These are phyloP conservation scores for Termitomyces sp. DNA, from an alignment of 768 basidiomycete species.

Conservation along the genomic window DNA sequence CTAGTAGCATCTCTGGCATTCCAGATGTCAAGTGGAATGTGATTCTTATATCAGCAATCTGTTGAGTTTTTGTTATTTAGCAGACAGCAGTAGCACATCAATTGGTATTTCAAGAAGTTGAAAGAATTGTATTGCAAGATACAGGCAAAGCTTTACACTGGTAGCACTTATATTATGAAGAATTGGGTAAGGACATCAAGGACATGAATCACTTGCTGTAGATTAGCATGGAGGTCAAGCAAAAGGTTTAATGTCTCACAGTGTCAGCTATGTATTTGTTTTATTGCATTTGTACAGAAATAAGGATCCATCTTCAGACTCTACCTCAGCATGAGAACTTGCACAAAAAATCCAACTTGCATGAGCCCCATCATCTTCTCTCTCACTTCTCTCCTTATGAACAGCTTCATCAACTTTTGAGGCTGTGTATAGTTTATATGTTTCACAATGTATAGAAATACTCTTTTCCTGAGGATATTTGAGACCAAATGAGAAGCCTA, in stretches of 20 bases:
- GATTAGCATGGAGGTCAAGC: slow-evolving; percentile 23
- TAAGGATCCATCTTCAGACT: slow-evolving; percentile 21
- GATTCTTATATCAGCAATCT: not conserved
- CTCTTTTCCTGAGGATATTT: slow-evolving; percentile 9
- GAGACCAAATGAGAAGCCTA: slow-evolving; percentile 21
- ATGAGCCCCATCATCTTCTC: slow-evolving; percentile 15
- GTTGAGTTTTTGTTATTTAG: slow-evolving; percentile 17
- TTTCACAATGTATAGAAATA: slow-evolving; percentile 18
- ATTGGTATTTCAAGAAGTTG: slow-evolving; percentile 17
- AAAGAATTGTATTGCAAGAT: slow-evolving; percentile 19
- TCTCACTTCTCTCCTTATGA: slow-evolving; percentile 18
- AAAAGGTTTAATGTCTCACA: slow-evolving; percentile 8
- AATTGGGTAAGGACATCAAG: slow-evolving; percentile 1
- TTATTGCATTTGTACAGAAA: slow-evolving; percentile 9
- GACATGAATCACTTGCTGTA: slow-evolving; percentile 12
- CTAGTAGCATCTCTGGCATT: too few relatives aligned
- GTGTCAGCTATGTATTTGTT: too few relatives aligned
- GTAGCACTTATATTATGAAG: slow-evolving; percentile 19
- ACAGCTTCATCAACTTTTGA: slow-evolving; percentile 19
- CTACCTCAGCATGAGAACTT: not conserved
- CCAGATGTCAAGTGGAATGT: too few relatives aligned
- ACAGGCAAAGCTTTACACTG: slow-evolving; percentile 17
- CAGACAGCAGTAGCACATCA: slow-evolving; percentile 20
- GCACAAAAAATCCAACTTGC: slow-evolving; percentile 14
- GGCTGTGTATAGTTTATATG: slow-evolving; percentile 20